Evolutionary conservation across 495 filamentous ascomycete species (phyloP), one percentile per base, ranked within the genome.

Genomic region (Evansstolkia leycettana): DNA sequence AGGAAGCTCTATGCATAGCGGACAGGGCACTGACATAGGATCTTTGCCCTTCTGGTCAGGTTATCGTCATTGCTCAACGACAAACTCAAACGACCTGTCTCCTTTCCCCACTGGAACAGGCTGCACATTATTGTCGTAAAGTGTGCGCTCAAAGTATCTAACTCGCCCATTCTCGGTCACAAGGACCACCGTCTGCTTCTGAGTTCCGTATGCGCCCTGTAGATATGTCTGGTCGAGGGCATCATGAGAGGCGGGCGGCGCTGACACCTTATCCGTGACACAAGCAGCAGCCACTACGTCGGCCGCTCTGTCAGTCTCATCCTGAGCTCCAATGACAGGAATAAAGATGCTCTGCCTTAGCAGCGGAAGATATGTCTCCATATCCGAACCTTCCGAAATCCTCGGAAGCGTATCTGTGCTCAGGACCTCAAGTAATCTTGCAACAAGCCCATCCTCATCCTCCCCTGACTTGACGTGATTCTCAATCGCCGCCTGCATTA

Each of bases 121-220:
- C 24, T 73, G 70, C 3, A 71, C 82, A 20, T 80, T 48, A 4
- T 63, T 55, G 53, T 89, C 84, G 57, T 72, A 92, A 27, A 96
- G 62, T 16, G 84, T 82, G 36, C 92, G 72, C 58, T 98, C 90
- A 38, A 78, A 70, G 49, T 83, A 95, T 9, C 75, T 78, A 28
- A 92, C 74, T 33, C 76, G 73, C 10, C 88, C 89, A 13, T 78
- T 64, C 50, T 70, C 70, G 41, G 76, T 75, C 17, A 94, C 78
- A 12, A 96, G 65, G 16, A 96, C 62, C 9, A 96, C 63, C 0
- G 85, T 93, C 65, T 98, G 89, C 43, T 84, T 77, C 54, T 93
- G 84, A 1, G 90, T 98, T n/a, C 90, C 90, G 58, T 98, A 96
- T 4, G 51, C 40, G 0, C 63, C 63, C 14, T 52, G 45, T 14